These are phyloP conservation scores for Penicillium crustosum DNA, from an alignment of 2,329 filamentous ascomycete species.

Conservation along the genomic window DNA sequence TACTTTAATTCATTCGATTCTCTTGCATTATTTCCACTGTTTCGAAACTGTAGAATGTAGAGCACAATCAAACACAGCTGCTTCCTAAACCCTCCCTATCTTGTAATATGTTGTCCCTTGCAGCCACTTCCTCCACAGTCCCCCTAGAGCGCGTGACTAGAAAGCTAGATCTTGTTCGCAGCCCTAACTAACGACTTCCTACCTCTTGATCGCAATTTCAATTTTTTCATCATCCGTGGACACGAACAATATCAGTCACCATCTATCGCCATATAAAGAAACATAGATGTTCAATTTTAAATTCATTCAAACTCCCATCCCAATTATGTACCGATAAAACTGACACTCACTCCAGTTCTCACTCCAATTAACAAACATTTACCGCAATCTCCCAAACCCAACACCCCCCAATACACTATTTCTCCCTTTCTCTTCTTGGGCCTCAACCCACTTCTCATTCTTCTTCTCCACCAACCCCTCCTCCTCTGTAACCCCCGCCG, in stretches of 20 bases:
- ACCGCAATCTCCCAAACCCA: conserved; percentile 6
- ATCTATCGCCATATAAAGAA: not conserved
- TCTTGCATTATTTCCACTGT: not conserved
- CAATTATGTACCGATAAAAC: not conserved
- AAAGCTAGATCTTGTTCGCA: no score
- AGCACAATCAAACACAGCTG: rapidly evolving
- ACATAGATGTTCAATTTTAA: not conserved
- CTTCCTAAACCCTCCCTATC: rapidly evolving
- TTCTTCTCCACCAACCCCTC: conserved; percentile 14
- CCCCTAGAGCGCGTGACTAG: no score
- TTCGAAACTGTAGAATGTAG: rapidly evolving
- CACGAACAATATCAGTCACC: no score
- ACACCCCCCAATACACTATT: conserved; percentile 11
- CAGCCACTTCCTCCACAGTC: no score
- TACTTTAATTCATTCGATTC: conserved; percentile 20
- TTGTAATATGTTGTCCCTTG: not conserved
- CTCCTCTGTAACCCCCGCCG: conserved; percentile 12
- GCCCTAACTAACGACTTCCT: not conserved
- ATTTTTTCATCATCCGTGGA: not conserved
- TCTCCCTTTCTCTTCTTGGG: conserved; percentile 4
- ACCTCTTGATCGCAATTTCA: no score
- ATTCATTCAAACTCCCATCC: not conserved
- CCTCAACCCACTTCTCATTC: conserved; percentile 19
- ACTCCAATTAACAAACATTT: not conserved
- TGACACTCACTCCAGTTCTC: not conserved